A percentile compares a stretch with the other conserved stretches of the same genome.
Evolutionary conservation across 345 rosid genomes (phyloP).

Genomic region (Eucalyptus decipiens): DNA sequence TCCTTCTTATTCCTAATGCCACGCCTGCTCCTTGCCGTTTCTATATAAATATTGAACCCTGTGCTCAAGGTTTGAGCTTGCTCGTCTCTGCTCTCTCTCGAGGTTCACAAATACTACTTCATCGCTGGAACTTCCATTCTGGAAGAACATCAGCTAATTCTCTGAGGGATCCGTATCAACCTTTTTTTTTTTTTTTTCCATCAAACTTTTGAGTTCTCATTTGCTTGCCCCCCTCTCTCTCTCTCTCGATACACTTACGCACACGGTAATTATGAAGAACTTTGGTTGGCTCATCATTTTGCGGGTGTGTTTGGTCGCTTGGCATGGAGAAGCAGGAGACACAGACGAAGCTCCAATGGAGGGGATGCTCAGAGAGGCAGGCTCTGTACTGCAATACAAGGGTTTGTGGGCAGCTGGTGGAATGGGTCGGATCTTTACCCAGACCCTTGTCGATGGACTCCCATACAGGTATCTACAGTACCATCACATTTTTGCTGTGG

Average conservation of each 20-base stretch:
- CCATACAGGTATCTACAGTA: slow-evolving; percentile 49
- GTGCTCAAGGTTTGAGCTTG: background rate
- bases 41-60: background rate
- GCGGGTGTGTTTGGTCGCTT: background rate
- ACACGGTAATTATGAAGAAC: background rate
- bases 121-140: background rate
- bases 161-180: slow-evolving; percentile 3
- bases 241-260: background rate
- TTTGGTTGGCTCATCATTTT: background rate
- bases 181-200: background rate
- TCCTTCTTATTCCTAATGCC: background rate
- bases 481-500: background rate
- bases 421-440: slow-evolving; percentile 87
- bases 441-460: slow-evolving; percentile 98
- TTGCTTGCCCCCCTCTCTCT: background rate
- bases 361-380: slow-evolving; percentile 44
- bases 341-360: slow-evolving; percentile 56
- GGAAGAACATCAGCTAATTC: background rate
- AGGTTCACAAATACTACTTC: background rate
- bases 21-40: background rate
- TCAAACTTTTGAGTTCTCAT: background rate
- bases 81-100: background rate
- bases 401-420: slow-evolving; percentile 79
- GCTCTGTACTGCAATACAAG: slow-evolving; percentile 68
- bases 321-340: slow-evolving; percentile 19